Evolutionary conservation across 495 filamentous ascomycete genomes (phyloP).

Genomic region (Aspergillus kassunensis): DNA sequence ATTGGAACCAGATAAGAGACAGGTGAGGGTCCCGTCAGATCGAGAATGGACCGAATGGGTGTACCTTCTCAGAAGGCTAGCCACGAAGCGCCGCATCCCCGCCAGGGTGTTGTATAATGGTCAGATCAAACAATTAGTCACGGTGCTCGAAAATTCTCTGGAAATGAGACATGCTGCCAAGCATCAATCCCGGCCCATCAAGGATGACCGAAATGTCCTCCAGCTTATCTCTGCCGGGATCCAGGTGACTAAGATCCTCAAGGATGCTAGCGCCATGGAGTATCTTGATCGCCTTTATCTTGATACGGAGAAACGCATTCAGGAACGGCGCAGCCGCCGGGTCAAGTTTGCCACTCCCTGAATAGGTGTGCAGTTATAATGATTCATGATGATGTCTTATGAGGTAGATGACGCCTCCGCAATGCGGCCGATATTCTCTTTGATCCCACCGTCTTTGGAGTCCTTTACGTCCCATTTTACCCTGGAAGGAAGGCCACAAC

Average conservation of each 20-base stretch:
- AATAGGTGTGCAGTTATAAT: conserved; percentile 13
- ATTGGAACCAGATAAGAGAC: conserved; percentile 71
- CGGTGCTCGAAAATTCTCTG: conserved; percentile 75
- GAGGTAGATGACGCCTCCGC: conserved; percentile 4
- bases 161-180: conserved; percentile 83
- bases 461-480: background rate
- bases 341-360: conserved; percentile 46
- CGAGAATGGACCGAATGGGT: conserved; percentile 93
- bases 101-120: conserved; percentile 79
- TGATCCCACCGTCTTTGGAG: conserved; percentile 3
- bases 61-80: conserved; percentile 78
- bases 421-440: background rate
- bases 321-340: conserved; percentile 54
- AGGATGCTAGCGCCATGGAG: conserved; percentile 76
- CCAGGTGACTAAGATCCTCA: conserved; percentile 82
- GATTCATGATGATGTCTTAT: conserved; percentile 5
- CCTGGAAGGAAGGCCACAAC: background rate
- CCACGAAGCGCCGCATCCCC: conserved; percentile 80
- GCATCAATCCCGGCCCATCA: conserved; percentile 75
- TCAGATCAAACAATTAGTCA: conserved; percentile 85
- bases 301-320: conserved; percentile 69
- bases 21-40: conserved; percentile 72
- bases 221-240: conserved; percentile 82
- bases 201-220: conserved; percentile 86
- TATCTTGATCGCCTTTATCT: conserved; percentile 69